These are phyloP conservation scores for Rosa persica DNA, from an alignment of 306 rosid genomes.

Conservation along the genomic window DNA sequence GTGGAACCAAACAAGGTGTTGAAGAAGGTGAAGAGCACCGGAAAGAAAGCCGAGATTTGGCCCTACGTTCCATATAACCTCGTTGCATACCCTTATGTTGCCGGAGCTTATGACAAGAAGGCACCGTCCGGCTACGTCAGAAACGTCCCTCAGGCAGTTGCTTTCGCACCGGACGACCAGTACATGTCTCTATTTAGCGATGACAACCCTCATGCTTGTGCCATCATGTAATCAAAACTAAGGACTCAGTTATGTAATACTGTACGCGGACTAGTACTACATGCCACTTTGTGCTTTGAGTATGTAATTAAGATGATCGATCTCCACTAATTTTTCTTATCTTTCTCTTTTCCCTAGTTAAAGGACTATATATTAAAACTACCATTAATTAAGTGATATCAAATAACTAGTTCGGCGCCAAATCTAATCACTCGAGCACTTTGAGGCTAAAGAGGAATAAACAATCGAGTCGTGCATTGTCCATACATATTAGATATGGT, in stretches of 20 bases:
- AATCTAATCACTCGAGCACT: constrained; percentile 14
- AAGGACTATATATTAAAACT: constrained; percentile 1
- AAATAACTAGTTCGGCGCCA: constrained; percentile 13
- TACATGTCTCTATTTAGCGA: constrained; percentile 65
- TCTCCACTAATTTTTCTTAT: background rate
- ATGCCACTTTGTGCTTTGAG: constrained; percentile 5
- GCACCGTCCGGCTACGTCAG: constrained; percentile 87
- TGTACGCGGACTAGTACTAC: background rate
- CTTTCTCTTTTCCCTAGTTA: constrained; percentile 16
- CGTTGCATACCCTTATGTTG: constrained; percentile 81
- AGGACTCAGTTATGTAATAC: background rate
- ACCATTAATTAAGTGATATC: background rate
- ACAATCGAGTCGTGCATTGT: constrained; percentile 7
- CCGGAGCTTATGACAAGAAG: constrained; percentile 81
- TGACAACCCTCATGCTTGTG: constrained; percentile 87
- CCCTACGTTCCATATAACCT: constrained; percentile 79
- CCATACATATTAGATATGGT: background rate
- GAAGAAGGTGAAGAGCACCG: constrained; percentile 73
- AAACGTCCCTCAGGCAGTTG: constrained; percentile 53
- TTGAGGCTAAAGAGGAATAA: background rate
- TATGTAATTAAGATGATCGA: constrained; percentile 3
- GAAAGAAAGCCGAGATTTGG: constrained; percentile 91
- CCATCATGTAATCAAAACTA: constrained; percentile 49
- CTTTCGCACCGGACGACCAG: constrained; percentile 61
- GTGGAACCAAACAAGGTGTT: constrained; percentile 86